Base-by-base conservation (phyloP, 2,329 filamentous ascomycete species). In the Alternaria panax region DNA sequence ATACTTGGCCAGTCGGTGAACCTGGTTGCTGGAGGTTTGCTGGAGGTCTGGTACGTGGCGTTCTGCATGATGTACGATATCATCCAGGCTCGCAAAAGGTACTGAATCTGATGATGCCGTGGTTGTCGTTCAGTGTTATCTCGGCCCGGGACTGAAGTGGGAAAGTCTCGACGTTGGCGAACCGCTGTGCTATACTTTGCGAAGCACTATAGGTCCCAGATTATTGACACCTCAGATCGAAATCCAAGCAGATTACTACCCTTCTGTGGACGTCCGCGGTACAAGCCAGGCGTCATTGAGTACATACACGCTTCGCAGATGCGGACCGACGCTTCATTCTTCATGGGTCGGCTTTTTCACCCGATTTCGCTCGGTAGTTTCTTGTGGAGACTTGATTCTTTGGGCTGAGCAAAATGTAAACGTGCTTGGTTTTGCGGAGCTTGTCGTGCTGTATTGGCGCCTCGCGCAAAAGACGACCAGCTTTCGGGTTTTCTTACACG, bases 61-160 rank as follows among this genome's bases (percentile, higher is more conserved):
- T 22, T 32, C 22, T 22, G 22, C 42, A 30, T 41, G 30, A 24
- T 22, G 14, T 42, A 14, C 5, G 16, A 28, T 48, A 28, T 22
- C 58, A 55, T 56, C 14, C 28, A 50, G 27, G 14, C 11, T 58
- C 51, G 54, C 58, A 45, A 40, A 48, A 48, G 22, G 52, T 63
- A 28, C 46, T 28, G 12, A 12, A 40, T 7, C 27, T 32, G 51
- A 18, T 32, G 30, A 30, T 50, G 30, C 12, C 36, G 24, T 34
- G 43, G 38, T 50, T 36, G 41, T 36, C 16, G 30, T 36, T 36
- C 32, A 28, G 34, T 18, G 32, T 51, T 36, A 22, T 40, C 38
- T 54, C 30, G 42, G 12, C 28, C 34, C 22, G 22, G 30, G 16
- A 24, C 36, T n/a, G 36, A 50, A 27, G 25, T 22, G n/a, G 18